Evolutionary conservation across 805 yeast genomes (phyloP).

Genomic region (Schwanniomyces occidentalis): DNA sequence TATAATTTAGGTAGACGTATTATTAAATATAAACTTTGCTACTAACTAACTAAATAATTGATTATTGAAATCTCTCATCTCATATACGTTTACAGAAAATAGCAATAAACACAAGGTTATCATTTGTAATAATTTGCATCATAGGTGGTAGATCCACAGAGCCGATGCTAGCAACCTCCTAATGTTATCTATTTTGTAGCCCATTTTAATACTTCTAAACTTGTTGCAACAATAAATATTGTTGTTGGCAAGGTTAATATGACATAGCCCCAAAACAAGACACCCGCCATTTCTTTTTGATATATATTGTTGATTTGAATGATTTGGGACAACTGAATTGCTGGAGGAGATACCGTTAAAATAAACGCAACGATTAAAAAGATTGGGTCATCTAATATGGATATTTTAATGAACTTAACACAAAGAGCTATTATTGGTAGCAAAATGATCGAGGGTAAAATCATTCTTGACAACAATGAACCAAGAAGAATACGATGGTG

Average conservation of each 20-base stretch:
- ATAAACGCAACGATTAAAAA: slow-evolving; percentile 75
- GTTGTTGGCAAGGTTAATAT: slow-evolving; percentile 75
- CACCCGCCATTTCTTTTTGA: slow-evolving; percentile 82
- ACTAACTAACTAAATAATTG: no score
- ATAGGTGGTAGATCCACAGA: no score
- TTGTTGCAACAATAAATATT: slow-evolving; percentile 66
- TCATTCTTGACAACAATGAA: slow-evolving; percentile 74
- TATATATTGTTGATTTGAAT: slow-evolving; percentile 74
- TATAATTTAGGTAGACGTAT: no score
- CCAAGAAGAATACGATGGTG: slow-evolving; percentile 66
- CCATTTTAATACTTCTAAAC: slow-evolving; percentile 63
- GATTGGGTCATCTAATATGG: slow-evolving; percentile 79
- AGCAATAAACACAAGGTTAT: no score
- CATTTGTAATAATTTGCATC: no score
- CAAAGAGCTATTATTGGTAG: slow-evolving; percentile 65
- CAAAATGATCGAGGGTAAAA: slow-evolving; percentile 66
- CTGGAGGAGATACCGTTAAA: slow-evolving; percentile 79
- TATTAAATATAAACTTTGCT: no score
- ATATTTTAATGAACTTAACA: slow-evolving; percentile 62
- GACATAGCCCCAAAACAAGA: slow-evolving; percentile 80
- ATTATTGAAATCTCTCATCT: no score
- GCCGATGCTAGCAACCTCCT: no score
- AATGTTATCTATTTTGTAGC: slow-evolving; percentile 20
- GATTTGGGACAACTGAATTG: slow-evolving; percentile 79
- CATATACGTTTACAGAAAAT: no score